phyloP scores from a whole-genome alignment of 257 asterid species.

The Solanum arcanum region DNA sequence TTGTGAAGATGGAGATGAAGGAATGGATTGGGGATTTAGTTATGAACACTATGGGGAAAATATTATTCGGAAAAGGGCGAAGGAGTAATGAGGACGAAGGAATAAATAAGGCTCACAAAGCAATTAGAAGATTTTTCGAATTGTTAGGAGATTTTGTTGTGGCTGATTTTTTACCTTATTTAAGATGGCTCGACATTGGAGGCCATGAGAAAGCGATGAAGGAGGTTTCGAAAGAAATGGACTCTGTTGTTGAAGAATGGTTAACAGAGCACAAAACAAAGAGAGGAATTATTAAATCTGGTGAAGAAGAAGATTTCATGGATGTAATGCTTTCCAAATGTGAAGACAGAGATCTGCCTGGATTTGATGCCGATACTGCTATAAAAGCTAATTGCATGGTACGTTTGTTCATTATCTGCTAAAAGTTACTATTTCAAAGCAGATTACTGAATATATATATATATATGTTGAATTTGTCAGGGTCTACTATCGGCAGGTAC shows the following conservation, averaged over 20 bases:
- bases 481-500: conserved; percentile 11
- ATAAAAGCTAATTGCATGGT: conserved; percentile 22
- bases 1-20: conserved; percentile 5
- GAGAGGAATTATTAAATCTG: neutral
- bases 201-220: conserved; percentile 20
- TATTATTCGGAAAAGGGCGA: conserved; percentile 5
- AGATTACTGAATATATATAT: too few species aligned
- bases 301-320: conserved; percentile 8
- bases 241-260: conserved; percentile 11
- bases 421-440: too few species aligned
- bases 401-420: neutral
- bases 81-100: neutral
- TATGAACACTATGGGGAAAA: conserved; percentile 4
- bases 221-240: conserved; percentile 2
- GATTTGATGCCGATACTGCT: conserved; percentile 10
- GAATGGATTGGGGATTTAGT: conserved; percentile 7
- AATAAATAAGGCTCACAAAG: neutral
- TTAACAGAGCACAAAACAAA: conserved; percentile 9
- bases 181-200: conserved; percentile 19
- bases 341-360: neutral
- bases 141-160: neutral
- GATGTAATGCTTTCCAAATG: conserved; percentile 8
- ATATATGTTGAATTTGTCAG: neutral
- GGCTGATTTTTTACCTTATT: conserved; percentile 13
- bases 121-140: conserved; percentile 3